Conservation (phyloP, 192 early-diverging fungal genomes). For the Piromyces finnis region DNA sequence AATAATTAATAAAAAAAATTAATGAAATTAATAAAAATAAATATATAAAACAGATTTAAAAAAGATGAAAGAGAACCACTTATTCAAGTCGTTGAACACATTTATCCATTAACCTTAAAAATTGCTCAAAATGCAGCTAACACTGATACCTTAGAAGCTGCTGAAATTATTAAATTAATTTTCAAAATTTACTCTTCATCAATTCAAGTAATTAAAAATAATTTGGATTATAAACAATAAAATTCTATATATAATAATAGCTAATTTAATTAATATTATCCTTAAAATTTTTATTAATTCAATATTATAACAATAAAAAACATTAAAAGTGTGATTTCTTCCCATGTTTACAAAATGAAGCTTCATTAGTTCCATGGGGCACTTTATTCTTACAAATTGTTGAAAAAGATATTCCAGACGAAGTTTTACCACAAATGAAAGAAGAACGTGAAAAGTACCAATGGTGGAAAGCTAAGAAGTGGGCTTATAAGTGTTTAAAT, state of each 20-base stretch:
- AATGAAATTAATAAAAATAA: not conserved
- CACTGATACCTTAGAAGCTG: conserved; percentile 50
- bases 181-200: conserved; percentile 64
- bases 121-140: conserved; percentile 49
- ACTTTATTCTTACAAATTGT: conserved; percentile 68
- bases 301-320: no score
- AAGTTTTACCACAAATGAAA: conserved; percentile 22
- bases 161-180: conserved; percentile 64
- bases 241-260: no score
- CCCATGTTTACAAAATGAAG: conserved; percentile 36
- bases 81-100: conserved; percentile 46
- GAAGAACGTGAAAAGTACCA: conserved; percentile 66
- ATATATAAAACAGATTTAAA: conserved; percentile 28
- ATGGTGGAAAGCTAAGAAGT: conserved; percentile 89
- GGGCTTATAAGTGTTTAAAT: conserved; percentile 80
- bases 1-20: not conserved
- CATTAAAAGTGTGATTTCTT: conserved; percentile 23
- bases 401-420: conserved; percentile 29
- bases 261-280: no score
- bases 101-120: conserved; percentile 59
- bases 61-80: conserved; percentile 36
- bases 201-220: conserved; percentile 23
- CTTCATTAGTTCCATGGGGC: conserved; percentile 70
- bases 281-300: no score
- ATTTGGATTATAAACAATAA: no score